Percentiles rank a stretch among this genome's conserved stretches.
Conservation (phyloP, 2,329 filamentous ascomycete species). For the Iodosphaeria phyllophila region DNA sequence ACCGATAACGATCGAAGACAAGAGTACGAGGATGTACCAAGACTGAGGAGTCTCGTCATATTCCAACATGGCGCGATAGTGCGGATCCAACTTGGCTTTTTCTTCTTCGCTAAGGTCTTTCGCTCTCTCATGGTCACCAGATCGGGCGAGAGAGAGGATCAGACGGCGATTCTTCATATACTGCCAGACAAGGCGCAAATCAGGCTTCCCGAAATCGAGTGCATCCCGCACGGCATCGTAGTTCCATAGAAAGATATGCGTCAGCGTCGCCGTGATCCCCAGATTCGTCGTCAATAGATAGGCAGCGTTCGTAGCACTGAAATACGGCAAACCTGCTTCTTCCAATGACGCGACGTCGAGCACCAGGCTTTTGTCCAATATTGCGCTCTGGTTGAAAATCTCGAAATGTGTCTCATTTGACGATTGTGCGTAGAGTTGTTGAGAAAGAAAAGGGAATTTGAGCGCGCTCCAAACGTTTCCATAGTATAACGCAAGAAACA, state of each 20-base stretch:
- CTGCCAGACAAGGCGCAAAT: no score
- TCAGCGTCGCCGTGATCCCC: slow-evolving; percentile 24
- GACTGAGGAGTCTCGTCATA: slow-evolving; percentile 22
- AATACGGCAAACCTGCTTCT: slow-evolving; percentile 19
- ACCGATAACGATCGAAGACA: slow-evolving; percentile 16
- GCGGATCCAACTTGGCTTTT: slow-evolving; percentile 15
- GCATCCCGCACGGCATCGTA: slow-evolving; percentile 17
- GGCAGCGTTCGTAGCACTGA: slow-evolving; percentile 19
- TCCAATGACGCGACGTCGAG: slow-evolving; percentile 17
- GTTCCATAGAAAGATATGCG: slow-evolving; percentile 22
- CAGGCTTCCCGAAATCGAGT: slow-evolving; percentile 15
- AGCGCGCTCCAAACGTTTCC: slow-evolving; percentile 20
- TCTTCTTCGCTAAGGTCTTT: neutral
- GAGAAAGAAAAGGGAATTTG: slow-evolving; percentile 21
- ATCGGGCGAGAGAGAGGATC: no score
- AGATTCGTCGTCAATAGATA: slow-evolving; percentile 24
- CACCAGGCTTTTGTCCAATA: slow-evolving; percentile 19
- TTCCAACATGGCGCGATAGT: slow-evolving; percentile 20
- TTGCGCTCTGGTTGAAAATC: slow-evolving; percentile 22
- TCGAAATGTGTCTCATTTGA: slow-evolving; percentile 1
- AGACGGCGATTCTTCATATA: no score
- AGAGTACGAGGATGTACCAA: slow-evolving; percentile 20
- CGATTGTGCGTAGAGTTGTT: neutral
- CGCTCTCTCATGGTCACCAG: slow-evolving; percentile 1
- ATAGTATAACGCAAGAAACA: slow-evolving; percentile 21